phyloP scores from a whole-genome alignment of 179 eudicot genomes.

The Gypsophila paniculata region DNA sequence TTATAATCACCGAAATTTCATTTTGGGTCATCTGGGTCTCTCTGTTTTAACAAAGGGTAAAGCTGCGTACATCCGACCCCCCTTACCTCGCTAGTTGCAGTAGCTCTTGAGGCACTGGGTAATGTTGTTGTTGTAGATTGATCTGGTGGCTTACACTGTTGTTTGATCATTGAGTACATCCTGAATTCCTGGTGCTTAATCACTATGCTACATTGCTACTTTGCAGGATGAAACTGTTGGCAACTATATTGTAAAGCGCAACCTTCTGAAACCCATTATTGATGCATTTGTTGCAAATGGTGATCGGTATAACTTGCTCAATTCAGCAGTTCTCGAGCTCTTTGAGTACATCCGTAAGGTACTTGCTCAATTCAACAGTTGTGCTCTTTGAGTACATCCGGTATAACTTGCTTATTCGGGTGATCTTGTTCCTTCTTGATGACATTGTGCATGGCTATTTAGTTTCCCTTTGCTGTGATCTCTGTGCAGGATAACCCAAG shows the following conservation, averaged over 20 bases:
- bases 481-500: slow-evolving; percentile 62
- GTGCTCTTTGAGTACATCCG: slow-evolving; percentile 30
- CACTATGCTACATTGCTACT: slow-evolving; percentile 27
- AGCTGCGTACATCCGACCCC: too few species aligned
- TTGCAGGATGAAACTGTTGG: slow-evolving; percentile 82
- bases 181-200: not conserved
- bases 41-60: too few species aligned
- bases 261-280: slow-evolving; percentile 73
- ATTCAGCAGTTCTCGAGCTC: slow-evolving; percentile 83
- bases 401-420: slow-evolving; percentile 39
- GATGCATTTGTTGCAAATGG: slow-evolving; percentile 84
- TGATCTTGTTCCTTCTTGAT: not conserved
- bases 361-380: not conserved
- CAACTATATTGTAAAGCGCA: slow-evolving; percentile 67
- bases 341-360: slow-evolving; percentile 83
- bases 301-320: slow-evolving; percentile 69
- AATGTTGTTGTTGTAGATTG: too few species aligned
- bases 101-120: too few species aligned
- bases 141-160: too few species aligned
- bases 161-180: not conserved
- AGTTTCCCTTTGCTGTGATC: not conserved
- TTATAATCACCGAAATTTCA: not conserved
- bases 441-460: not conserved
- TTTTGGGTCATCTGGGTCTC: too few species aligned
- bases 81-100: too few species aligned